Percentiles rank a stretch among this genome's conserved stretches.
These are phyloP conservation scores for Hypsizygus marmoreus DNA, from an alignment of 768 basidiomycete species.

Conservation along the genomic window DNA sequence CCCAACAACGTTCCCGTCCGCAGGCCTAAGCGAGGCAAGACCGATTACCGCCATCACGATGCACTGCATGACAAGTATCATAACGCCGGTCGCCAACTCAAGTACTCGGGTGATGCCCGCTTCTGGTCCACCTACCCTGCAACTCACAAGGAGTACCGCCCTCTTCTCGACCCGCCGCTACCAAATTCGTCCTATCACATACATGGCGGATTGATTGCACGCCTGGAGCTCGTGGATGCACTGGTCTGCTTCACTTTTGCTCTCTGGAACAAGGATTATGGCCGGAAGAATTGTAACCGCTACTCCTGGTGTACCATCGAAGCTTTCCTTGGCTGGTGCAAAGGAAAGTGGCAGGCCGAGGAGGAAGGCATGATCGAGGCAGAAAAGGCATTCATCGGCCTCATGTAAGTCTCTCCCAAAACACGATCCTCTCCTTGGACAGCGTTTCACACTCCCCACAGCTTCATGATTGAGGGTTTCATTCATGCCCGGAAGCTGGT, in stretches of 20 bases:
- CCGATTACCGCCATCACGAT: conserved; percentile 50
- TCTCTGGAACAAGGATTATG: conserved; percentile 77
- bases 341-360: conserved; percentile 63
- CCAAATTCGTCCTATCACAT: conserved; percentile 73
- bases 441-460: conserved; percentile 39
- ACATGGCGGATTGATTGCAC: conserved; percentile 72
- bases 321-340: conserved; percentile 72
- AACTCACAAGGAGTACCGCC: conserved; percentile 62
- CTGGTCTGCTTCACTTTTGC: conserved; percentile 83
- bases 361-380: conserved; percentile 51
- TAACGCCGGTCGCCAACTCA: conserved; percentile 68
- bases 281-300: conserved; percentile 52
- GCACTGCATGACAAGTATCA: conserved; percentile 72
- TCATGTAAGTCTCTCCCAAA: conserved; percentile 62
- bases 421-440: conserved; percentile 19
- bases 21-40: conserved; percentile 64
- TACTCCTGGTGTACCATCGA: conserved; percentile 71
- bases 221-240: conserved; percentile 80
- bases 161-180: conserved; percentile 63
- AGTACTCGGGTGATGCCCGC: conserved; percentile 82
- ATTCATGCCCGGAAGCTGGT: conserved; percentile 50
- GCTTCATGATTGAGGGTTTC: conserved; percentile 79
- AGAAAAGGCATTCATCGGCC: conserved; percentile 69
- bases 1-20: conserved; percentile 57
- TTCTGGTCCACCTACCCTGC: conserved; percentile 74